Base-by-base conservation (phyloP, 2,329 filamentous ascomycete genomes). In the Aspergillus alliaceus region DNA sequence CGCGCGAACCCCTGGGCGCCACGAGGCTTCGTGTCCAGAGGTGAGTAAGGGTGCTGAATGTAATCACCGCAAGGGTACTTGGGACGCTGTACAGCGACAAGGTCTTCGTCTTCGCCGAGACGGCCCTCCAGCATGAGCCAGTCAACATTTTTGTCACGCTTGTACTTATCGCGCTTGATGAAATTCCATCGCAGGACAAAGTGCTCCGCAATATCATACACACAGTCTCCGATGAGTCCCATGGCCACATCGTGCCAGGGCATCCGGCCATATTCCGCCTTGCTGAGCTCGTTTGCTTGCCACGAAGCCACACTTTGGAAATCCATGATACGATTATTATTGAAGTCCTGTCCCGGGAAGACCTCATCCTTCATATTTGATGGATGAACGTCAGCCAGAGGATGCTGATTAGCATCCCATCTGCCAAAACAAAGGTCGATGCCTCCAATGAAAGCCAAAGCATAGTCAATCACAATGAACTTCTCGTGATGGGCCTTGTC, bases 181-280 rank as follows among this genome's bases (percentile, higher is more conserved):
- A 96, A 96, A 70, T 99, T 98, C 95, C 93, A 98, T 32, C 95
- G 86, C 46, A 97, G 78, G 8, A 96, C 87, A 66, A 98, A 99
- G 72, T 98, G 93, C 75, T 97, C 93, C 0, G 93, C 93, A 65
- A 99, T 95, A 69, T 98, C 93, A 70, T 93, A 92, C 11, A 96
- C 90, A 63, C 88, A 90, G 18, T 93, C 91, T 0, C 95, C 93
- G 57, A 95, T 84, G n/a, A 97, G 66, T 12, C 89, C 92, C 90
- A 98, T 96, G 9, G 90, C 84, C 3, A 97, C 92, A 72, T 99
- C 95, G 70, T 98, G 93, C 95, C 95, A 99, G 0, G 93, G 93
- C 95, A 99, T 98, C 29, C 95, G 88, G 7, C 93, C 93, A 66
- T 88, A 96, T 49, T 96, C 91, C 3, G 89, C 87, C 76, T 98